Evolutionary conservation across 2,329 filamentous ascomycete genomes (phyloP), one percentile per base, ranked within the genome.

Genomic region (Macrophomina tecta): DNA sequence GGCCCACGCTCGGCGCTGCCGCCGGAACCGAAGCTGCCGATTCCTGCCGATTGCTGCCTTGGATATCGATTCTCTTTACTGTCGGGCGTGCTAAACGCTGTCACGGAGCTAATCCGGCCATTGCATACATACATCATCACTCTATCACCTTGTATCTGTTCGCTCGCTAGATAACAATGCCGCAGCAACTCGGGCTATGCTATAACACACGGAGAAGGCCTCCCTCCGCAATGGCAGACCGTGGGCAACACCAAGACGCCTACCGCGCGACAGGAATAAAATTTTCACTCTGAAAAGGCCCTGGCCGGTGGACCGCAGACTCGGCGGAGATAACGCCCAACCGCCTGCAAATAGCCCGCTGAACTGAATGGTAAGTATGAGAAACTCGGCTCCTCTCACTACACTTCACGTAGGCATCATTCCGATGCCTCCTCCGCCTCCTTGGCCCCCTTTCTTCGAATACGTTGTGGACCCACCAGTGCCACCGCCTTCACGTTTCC

Each of bases 401-500:
- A 14, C 3, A 58, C 18, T 51, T 76, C 68, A 79, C 28, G 72
- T 75, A 16, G 78, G 78, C 78, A 80, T 80, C 75, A 79, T 76
- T 30, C 73, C 74, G 68, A 80, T 79, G 45, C 74, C 72, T 14
- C 9, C 71, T 18, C 67, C 69, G 53, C 67, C 68, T 18, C 69
- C 67, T 32, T 68, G 64, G n/a, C 66, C 69, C 23, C 64, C 62
- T 8, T 52, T 67, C 38, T 62, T 52, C 45, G 45, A 48, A 32
- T 46, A 60, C 60, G 55, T 30, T 12, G 38, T 67, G 38, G 63
- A 18, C 18, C 67, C 45, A 42, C 58, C 45, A 5, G 40, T 68
- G 36, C 30, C 65, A 46, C 55, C 65, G 52, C n/a, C n/a, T 2
- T 32, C 64, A 55, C 62, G 51, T 46, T 32, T 64, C n/a, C 40